Evolutionary conservation across 495 filamentous ascomycete genomes (phyloP).

Genomic region (Daldinia loculata): DNA sequence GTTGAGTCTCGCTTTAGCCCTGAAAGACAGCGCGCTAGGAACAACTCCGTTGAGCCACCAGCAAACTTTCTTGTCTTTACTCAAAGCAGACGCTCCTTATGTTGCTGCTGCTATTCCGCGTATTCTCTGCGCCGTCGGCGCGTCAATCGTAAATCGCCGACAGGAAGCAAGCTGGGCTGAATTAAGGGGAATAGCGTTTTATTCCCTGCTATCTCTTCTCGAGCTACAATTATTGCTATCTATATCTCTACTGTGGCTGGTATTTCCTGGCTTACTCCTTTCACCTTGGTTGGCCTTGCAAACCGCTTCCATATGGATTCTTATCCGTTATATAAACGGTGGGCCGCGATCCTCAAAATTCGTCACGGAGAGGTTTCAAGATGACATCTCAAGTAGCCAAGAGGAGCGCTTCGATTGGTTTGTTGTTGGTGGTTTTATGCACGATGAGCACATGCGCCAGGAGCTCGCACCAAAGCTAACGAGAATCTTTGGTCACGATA

Average conservation of each 20-base stretch:
- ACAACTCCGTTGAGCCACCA: constrained; percentile 47
- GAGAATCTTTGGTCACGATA: constrained; percentile 48
- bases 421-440: constrained; percentile 47
- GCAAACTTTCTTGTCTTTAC: constrained; percentile 30
- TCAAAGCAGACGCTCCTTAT: constrained; percentile 41
- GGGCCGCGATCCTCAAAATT: constrained; percentile 7
- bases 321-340: constrained; percentile 15
- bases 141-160: constrained; percentile 8
- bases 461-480: constrained; percentile 43
- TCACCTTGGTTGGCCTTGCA: constrained; percentile 38
- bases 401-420: constrained; percentile 49
- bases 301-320: constrained; percentile 29
- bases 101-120: constrained; percentile 36
- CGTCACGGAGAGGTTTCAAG: constrained; percentile 35
- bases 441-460: constrained; percentile 24
- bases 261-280: constrained; percentile 45
- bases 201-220: constrained; percentile 38
- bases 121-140: constrained; percentile 34
- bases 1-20: constrained; percentile 28
- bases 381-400: constrained; percentile 40
- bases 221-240: constrained; percentile 45
- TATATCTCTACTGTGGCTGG: constrained; percentile 42
- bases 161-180: constrained; percentile 37
- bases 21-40: constrained; percentile 50
- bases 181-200: constrained; percentile 33